These are phyloP conservation scores for Trametes sanguinea DNA, from an alignment of 768 basidiomycete species.

Conservation along the genomic window DNA sequence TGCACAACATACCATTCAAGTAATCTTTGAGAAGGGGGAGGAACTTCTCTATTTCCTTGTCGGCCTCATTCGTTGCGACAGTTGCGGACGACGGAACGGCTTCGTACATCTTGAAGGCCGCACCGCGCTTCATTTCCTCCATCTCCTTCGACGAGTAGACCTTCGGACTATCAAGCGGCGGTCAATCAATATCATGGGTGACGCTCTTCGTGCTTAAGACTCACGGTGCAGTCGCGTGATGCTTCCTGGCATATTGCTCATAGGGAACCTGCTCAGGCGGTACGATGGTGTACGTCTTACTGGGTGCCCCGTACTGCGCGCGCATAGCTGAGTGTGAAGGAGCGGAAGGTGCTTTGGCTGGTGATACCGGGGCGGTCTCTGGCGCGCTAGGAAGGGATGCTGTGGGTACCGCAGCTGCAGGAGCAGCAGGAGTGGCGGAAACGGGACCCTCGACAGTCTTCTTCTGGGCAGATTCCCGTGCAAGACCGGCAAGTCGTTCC, in stretches of 20 bases:
- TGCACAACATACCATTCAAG: constrained; percentile 52
- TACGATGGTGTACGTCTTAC: constrained; percentile 28
- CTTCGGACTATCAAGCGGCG: constrained; percentile 47
- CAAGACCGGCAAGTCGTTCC: constrained; percentile 31
- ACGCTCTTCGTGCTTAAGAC: background rate
- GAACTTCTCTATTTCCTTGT: constrained; percentile 75
- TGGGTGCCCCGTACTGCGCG: constrained; percentile 10
- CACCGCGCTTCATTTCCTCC: constrained; percentile 37
- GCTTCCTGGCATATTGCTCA: constrained; percentile 4
- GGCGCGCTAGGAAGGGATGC: background rate
- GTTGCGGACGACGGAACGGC: constrained; percentile 47
- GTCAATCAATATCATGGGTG: background rate
- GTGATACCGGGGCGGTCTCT: background rate
- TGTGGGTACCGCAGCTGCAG: constrained; percentile 10
- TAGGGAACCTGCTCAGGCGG: constrained; percentile 14
- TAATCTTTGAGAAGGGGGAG: constrained; percentile 78
- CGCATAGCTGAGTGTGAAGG: background rate
- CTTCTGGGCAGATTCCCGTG: constrained; percentile 23
- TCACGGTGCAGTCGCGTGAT: constrained; percentile 30
- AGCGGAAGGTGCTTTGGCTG: background rate
- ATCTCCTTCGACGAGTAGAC: constrained; percentile 55
- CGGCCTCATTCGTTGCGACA: constrained; percentile 32
- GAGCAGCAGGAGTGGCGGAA: constrained; percentile 1
- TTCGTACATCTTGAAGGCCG: constrained; percentile 64
- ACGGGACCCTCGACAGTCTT: background rate